Conservation (phyloP, 768 basidiomycete genomes). For the Clitopilus passeckerianus region DNA sequence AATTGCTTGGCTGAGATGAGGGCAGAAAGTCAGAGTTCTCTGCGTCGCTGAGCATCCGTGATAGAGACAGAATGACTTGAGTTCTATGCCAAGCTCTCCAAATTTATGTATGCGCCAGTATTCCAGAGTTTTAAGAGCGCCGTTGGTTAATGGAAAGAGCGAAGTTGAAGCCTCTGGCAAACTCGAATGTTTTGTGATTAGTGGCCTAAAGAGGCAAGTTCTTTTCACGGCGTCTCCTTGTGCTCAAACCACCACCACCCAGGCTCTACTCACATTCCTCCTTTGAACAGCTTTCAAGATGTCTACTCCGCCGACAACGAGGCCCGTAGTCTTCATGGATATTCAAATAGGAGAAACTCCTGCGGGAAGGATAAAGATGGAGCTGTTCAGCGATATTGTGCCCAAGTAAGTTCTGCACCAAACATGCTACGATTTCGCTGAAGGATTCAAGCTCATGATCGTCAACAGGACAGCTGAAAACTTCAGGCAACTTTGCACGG, state of each 20-base stretch:
- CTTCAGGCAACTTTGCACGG: conserved; percentile 95
- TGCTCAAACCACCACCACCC: not conserved
- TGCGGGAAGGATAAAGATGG: conserved; percentile 94
- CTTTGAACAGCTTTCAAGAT: not conserved
- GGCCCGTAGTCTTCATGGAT: conserved; percentile 97
- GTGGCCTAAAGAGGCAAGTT: not conserved
- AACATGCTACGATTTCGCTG: not conserved
- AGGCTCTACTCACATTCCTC: not conserved
- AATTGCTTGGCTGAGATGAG: not conserved
- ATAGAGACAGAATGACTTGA: too few species aligned
- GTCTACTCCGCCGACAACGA: conserved; percentile 34
- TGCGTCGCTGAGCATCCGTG: not conserved
- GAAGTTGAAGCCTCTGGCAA: too few species aligned
- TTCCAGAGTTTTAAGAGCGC: too few species aligned
- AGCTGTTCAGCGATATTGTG: conserved; percentile 92
- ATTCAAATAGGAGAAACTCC: conserved; percentile 95
- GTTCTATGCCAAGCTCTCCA: too few species aligned
- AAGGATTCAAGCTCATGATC: not conserved
- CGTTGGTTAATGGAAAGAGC: too few species aligned
- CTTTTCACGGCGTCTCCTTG: not conserved
- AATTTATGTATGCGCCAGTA: too few species aligned
- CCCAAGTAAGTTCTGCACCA: conserved; percentile 64
- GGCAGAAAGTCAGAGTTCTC: not conserved
- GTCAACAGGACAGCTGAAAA: conserved; percentile 87
- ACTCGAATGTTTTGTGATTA: too few species aligned